Evolutionary conservation across 2,329 filamentous ascomycete genomes (phyloP).

Genomic region (Penicillium sp.): DNA sequence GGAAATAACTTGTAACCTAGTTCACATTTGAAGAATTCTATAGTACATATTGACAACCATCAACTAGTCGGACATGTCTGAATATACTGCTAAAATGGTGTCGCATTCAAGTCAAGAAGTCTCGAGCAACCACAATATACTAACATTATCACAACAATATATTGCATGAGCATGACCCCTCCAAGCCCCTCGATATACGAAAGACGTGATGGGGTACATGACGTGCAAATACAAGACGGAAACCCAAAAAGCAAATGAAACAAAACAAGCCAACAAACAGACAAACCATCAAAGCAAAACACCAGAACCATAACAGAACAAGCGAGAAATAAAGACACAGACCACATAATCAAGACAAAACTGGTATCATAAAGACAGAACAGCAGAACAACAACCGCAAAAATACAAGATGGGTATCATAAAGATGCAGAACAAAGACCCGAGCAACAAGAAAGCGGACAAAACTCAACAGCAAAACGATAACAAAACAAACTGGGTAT

Average conservation of each 20-base stretch:
- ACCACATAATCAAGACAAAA: too few species aligned
- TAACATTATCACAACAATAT: background rate
- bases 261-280: background rate
- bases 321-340: too few species aligned
- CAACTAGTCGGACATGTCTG: too few species aligned
- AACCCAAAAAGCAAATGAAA: background rate
- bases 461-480: too few species aligned
- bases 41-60: too few species aligned
- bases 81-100: too few species aligned
- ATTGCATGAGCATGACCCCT: background rate
- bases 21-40: background rate
- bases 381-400: background rate
- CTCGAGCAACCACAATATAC: background rate
- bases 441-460: background rate
- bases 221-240: background rate
- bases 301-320: background rate
- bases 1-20: slow-evolving; percentile 21
- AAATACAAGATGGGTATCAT: too few species aligned
- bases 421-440: background rate
- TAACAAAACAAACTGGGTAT: too few species aligned
- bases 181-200: background rate
- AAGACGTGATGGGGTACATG: background rate
- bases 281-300: too few species aligned
- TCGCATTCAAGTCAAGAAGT: too few species aligned
- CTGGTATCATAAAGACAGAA: too few species aligned